A percentile compares a stretch with the other conserved stretches of the same genome.
phyloP scores from a whole-genome alignment of 371 early-diverging fungal genomes.

The Apophysomyces sp. region DNA sequence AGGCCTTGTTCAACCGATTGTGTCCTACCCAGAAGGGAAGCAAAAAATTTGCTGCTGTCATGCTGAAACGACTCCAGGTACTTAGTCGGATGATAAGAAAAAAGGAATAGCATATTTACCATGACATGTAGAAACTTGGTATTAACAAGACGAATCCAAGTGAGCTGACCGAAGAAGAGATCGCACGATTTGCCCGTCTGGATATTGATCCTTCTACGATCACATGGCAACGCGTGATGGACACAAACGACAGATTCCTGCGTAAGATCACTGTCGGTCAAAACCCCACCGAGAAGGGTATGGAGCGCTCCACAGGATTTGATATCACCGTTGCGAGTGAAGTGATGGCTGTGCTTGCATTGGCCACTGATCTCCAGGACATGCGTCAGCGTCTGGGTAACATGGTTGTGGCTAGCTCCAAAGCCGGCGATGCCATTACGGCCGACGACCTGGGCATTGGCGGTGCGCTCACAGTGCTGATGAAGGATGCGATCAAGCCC shows the following conservation, averaged over 20 bases:
- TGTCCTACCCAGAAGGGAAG: constrained; percentile 87
- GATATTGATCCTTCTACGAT: constrained; percentile 92
- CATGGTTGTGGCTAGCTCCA: constrained; percentile 92
- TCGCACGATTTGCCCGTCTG: constrained; percentile 77
- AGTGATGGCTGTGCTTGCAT: constrained; percentile 95
- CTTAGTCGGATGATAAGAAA: constrained; percentile 22
- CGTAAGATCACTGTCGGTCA: constrained; percentile 88
- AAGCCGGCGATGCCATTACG: constrained; percentile 83
- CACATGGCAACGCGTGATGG: constrained; percentile 95
- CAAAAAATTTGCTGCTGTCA: constrained; percentile 78
- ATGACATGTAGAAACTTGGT: constrained; percentile 60
- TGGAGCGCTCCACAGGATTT: constrained; percentile 87
- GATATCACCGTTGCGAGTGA: constrained; percentile 98
- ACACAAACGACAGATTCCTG: constrained; percentile 95
- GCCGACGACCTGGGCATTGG: constrained; percentile 95
- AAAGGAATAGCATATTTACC: constrained; percentile 1
- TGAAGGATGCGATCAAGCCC: constrained; percentile 98
- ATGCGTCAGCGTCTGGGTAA: constrained; percentile 91
- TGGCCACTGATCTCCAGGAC: constrained; percentile 84
- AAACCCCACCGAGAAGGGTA: constrained; percentile 84
- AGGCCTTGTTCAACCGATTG: constrained; percentile 85
- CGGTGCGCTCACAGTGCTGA: constrained; percentile 93
- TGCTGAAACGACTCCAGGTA: constrained; percentile 77
- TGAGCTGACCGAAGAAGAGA: constrained; percentile 80
- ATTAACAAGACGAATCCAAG: constrained; percentile 79